Evolutionary conservation across 352 stramenopile species (phyloP), one percentile per base, ranked within the genome.

Genomic region (Phytophthora foliorum): DNA sequence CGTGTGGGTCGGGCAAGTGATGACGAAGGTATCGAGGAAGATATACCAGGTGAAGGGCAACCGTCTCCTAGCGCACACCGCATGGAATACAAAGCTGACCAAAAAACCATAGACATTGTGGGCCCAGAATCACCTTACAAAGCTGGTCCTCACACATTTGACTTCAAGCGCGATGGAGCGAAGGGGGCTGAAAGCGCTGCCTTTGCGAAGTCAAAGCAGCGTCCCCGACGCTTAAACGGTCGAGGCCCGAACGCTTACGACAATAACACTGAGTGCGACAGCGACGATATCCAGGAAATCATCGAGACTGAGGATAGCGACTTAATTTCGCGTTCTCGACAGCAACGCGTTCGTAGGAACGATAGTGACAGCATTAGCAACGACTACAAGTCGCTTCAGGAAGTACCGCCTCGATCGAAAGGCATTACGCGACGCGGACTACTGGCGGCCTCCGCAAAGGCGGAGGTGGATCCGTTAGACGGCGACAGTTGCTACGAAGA

Each of bases 201-300:
- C 9, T 55, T 58, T 10, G 22, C 68, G n/a, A 79, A 78, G 48
- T 56, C 55, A 38, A 67, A 76, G 32, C 50, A 67, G 2, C 46
- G 32, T 0, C 39, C 46, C 9, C 53, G 32, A 16, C 24, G 49
- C 17, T 29, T 61, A n/a, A 64, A 59, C 32, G 60, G 27, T 10
- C 52, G 50, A 48, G n/a, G 54, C 32, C 14, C 52, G 13, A 55
- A 51, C 6, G 29, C 46, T 2, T 71, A 69, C 16, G 70, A 81
- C 50, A 86, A 87, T 56, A 86, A 77, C 49, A 76, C 53, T 2
- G 80, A 84, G 17, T 83, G 77, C 39, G 86, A 93, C 51, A 84
- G 79, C 39, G 87, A 92, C 44, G 84, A 92, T 34, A 95, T 92
- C 55, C 85, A 93, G 44, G 87, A 94, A 69, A 89, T 93, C 62